phyloP scores from a whole-genome alignment of 164 flowering plant genomes.

The Tinospora cordifolia region DNA sequence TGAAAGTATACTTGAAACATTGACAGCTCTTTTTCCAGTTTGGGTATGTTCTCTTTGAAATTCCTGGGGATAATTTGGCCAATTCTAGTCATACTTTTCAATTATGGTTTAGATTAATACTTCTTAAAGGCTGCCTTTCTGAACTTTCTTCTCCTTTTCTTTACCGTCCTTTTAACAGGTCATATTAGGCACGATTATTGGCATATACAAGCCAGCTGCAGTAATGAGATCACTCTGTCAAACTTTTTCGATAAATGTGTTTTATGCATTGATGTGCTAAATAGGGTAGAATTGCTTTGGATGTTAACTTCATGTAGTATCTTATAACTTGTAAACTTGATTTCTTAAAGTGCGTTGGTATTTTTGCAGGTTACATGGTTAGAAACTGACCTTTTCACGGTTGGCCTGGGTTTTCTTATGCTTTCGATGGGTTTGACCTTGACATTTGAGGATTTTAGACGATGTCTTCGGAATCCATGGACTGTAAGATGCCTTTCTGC shows the following conservation, averaged over 20 bases:
- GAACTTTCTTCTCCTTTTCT: background rate
- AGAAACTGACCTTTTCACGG: conserved; percentile 84
- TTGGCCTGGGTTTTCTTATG: conserved; percentile 96
- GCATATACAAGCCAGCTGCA: conserved; percentile 86
- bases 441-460: conserved; percentile 89
- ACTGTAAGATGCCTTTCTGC: conserved; percentile 49
- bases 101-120: background rate
- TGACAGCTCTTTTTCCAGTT: conserved; percentile 89
- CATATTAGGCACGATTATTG: conserved; percentile 74
- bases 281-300: background rate
- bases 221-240: conserved; percentile 32
- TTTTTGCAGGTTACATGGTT: conserved; percentile 85
- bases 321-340: conserved; percentile 8
- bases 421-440: conserved; percentile 98
- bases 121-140: background rate
- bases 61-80: conserved; percentile 1
- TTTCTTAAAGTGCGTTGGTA: conserved; percentile 8
- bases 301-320: background rate
- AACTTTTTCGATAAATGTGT: conserved; percentile 6
- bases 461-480: conserved; percentile 95
- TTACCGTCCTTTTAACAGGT: conserved; percentile 42
- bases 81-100: background rate
- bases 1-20: conserved; percentile 72
- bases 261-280: background rate
- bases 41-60: conserved; percentile 52